Conservation (phyloP, 176 grass and related monocot genomes). For the Chloris gayana region DNA sequence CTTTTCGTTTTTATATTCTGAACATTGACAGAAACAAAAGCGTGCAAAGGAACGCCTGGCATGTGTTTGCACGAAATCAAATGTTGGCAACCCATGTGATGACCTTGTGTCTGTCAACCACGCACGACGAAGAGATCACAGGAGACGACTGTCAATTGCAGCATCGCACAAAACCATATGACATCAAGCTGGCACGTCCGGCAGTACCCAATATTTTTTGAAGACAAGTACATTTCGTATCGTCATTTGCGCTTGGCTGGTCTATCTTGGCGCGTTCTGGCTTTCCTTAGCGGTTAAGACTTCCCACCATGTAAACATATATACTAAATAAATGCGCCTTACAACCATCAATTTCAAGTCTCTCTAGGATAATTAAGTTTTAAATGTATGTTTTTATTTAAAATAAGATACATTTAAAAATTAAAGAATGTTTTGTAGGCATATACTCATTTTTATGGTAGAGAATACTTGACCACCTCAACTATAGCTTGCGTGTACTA, state of each 20-base stretch:
- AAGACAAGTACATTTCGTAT: not conserved
- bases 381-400: not conserved
- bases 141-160: not conserved
- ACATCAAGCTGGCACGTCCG: not conserved
- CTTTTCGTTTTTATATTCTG: not conserved
- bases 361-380: not conserved
- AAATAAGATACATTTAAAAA: not conserved
- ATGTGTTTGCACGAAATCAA: not conserved
- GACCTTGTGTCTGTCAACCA: not conserved
- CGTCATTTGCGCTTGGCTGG: not conserved
- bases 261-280: not conserved
- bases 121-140: not conserved
- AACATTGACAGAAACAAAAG: not conserved
- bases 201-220: not conserved
- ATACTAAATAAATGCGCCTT: not conserved
- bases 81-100: not conserved
- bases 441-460: too few species aligned
- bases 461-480: too few species aligned
- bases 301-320: not conserved
- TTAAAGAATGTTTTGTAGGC: too few species aligned
- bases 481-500: too few species aligned
- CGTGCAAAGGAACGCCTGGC: not conserved
- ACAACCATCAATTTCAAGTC: not conserved
- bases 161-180: not conserved
- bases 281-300: not conserved